Conservation (phyloP, 306 rosid genomes). For the Sicyos edulis region DNA sequence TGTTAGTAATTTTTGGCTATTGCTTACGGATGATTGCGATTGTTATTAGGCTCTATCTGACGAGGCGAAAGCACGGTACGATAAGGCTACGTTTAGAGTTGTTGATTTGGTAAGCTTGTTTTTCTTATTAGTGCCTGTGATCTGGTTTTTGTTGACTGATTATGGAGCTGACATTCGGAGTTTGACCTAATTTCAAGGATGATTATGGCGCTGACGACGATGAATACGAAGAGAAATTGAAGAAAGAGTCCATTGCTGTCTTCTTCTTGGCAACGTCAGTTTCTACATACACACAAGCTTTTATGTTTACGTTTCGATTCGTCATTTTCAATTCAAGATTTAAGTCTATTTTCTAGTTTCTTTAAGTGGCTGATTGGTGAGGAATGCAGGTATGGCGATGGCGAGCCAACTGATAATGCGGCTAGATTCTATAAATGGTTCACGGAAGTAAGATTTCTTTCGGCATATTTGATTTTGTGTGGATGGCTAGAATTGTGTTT, state of each 20-base stretch:
- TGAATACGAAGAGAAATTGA: slow-evolving; percentile 62
- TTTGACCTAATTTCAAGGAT: slow-evolving; percentile 42
- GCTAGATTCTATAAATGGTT: slow-evolving; percentile 95
- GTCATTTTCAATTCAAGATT: background rate
- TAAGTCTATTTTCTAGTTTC: background rate
- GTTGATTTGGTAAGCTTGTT: slow-evolving; percentile 64
- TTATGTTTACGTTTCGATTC: background rate
- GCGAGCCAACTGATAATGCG: slow-evolving; percentile 98
- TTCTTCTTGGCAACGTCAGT: slow-evolving; percentile 97
- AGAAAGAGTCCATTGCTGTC: slow-evolving; percentile 53
- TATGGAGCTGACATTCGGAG: slow-evolving; percentile 9
- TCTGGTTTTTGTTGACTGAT: background rate
- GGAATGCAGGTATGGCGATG: slow-evolving; percentile 88
- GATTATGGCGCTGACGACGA: slow-evolving; percentile 82
- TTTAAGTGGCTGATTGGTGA: slow-evolving; percentile 22
- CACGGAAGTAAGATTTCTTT: slow-evolving; percentile 48
- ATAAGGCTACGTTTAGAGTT: slow-evolving; percentile 63
- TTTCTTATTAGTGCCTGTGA: background rate
- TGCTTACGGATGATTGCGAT: background rate
- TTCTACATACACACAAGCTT: background rate
- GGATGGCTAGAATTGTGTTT: slow-evolving; percentile 8
- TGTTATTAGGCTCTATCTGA: slow-evolving; percentile 67
- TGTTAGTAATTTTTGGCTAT: background rate
- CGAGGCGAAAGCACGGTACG: slow-evolving; percentile 84
- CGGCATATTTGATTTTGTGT: background rate